phyloP scores from a whole-genome alignment of 139 green algal species.

The Nannochloris sp. region DNA sequence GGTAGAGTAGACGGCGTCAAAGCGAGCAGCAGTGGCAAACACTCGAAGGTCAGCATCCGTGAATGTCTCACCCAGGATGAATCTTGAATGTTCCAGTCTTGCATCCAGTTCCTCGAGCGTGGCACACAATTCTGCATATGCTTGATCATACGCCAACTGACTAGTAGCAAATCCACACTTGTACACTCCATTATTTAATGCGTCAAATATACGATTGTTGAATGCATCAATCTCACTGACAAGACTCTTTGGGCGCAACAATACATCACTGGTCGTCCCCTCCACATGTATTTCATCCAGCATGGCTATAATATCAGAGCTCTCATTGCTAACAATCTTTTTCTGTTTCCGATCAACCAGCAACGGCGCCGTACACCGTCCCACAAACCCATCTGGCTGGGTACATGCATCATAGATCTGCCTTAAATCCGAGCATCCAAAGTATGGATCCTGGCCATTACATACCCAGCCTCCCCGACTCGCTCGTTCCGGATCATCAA shows the following conservation, averaged over 20 bases:
- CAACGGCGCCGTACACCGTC: slow-evolving; percentile 80
- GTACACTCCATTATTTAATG: slow-evolving; percentile 81
- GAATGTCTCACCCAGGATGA: slow-evolving; percentile 69
- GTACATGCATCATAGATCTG: slow-evolving; percentile 66
- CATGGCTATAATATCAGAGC: slow-evolving; percentile 56
- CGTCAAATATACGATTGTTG: slow-evolving; percentile 53
- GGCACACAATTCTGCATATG: slow-evolving; percentile 20
- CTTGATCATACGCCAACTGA: slow-evolving; percentile 60
- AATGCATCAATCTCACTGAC: slow-evolving; percentile 49
- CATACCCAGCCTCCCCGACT: slow-evolving; percentile 67
- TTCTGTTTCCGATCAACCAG: slow-evolving; percentile 55
- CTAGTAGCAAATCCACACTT: slow-evolving; percentile 68
- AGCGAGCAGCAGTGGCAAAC: slow-evolving; percentile 62
- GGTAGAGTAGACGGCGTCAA: slow-evolving; percentile 67
- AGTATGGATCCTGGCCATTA: slow-evolving; percentile 34
- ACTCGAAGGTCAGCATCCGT: slow-evolving; percentile 79
- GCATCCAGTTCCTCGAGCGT: slow-evolving; percentile 57
- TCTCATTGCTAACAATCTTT: slow-evolving; percentile 71
- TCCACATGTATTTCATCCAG: slow-evolving; percentile 46
- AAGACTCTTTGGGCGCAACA: slow-evolving; percentile 45
- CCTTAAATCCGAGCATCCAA: slow-evolving; percentile 48
- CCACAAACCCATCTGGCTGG: slow-evolving; percentile 52
- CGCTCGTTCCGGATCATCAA: slow-evolving; percentile 67
- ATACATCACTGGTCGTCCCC: slow-evolving; percentile 7
- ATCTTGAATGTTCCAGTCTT: slow-evolving; percentile 42